Percentiles rank a stretch among this genome's conserved stretches.
Conservation (phyloP, 352 stramenopile species). For the Globisporangium middletonii region DNA sequence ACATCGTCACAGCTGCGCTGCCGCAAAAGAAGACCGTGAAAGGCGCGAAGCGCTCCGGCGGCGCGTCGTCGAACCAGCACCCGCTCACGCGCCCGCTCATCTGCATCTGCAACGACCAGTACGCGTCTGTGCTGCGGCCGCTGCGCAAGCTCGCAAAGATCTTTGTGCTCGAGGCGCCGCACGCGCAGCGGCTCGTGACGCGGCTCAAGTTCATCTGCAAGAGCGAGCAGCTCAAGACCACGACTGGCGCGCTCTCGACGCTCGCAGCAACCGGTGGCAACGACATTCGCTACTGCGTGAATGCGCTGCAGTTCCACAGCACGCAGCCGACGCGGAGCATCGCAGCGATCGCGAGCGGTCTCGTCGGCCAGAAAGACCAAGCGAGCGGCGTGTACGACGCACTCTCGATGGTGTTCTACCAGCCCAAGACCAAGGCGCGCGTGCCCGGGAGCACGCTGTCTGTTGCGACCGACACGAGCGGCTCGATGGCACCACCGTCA, state of each 20-base stretch:
- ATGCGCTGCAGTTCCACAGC: constrained; percentile 94
- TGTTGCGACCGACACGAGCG: neutral
- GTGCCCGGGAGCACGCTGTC: neutral
- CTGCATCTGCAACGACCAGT: constrained; percentile 99
- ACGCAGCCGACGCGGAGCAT: constrained; percentile 24
- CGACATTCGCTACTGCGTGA: constrained; percentile 95
- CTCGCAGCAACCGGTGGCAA: constrained; percentile 65
- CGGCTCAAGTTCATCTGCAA: constrained; percentile 91
- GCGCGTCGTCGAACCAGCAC: constrained; percentile 36
- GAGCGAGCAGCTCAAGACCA: constrained; percentile 81
- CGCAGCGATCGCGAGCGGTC: constrained; percentile 22
- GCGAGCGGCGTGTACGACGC: constrained; percentile 55
- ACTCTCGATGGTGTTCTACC: constrained; percentile 72
- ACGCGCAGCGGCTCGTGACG: constrained; percentile 83
- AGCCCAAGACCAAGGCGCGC: constrained; percentile 30
- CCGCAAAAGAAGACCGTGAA: constrained; percentile 31
- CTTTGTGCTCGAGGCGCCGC: constrained; percentile 88
- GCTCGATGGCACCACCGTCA: constrained; percentile 5
- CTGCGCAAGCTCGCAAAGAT: constrained; percentile 92
- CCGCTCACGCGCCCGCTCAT: constrained; percentile 93
- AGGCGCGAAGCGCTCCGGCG: constrained; percentile 18
- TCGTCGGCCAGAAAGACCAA: constrained; percentile 60
- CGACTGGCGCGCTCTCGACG: constrained; percentile 55
- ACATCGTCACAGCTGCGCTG: constrained; percentile 89
- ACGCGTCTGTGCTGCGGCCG: constrained; percentile 92